Conservation (phyloP, 441 rosid species). For the Gossypium lobatum region DNA sequence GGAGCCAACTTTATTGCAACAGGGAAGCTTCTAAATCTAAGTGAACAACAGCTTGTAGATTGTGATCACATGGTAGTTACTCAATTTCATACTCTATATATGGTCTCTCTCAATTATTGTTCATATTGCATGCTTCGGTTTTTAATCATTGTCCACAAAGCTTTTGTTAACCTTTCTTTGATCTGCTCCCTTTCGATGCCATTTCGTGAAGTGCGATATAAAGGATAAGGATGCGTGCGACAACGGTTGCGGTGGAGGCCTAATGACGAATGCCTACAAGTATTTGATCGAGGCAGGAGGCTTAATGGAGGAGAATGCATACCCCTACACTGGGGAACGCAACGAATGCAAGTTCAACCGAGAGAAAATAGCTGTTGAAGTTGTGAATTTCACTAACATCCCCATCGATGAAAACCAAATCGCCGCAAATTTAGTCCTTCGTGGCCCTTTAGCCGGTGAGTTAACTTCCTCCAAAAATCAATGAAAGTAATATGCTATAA, state of each 20-base stretch:
- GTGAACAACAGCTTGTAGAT: constrained; percentile 86
- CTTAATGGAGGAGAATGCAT: constrained; percentile 56
- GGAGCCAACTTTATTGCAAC: constrained; percentile 72
- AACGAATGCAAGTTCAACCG: constrained; percentile 58
- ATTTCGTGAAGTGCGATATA: constrained; percentile 49
- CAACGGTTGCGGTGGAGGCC: constrained; percentile 71
- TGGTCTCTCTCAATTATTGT: background rate
- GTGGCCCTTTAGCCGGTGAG: constrained; percentile 71
- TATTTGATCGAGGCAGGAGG: constrained; percentile 73
- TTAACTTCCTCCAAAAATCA: background rate
- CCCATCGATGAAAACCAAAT: constrained; percentile 66
- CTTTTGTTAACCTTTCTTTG: background rate
- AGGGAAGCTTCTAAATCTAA: constrained; percentile 73
- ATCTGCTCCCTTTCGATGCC: background rate
- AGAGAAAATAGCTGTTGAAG: constrained; percentile 42
- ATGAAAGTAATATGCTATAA: too few relatives aligned
- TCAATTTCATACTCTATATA: background rate
- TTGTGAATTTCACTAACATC: constrained; percentile 54
- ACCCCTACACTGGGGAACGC: constrained; percentile 55
- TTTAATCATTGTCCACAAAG: background rate
- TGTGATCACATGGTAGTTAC: constrained; percentile 52
- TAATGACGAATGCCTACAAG: constrained; percentile 81
- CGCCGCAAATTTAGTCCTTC: constrained; percentile 62
- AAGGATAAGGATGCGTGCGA: constrained; percentile 54
- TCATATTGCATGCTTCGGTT: background rate